These are phyloP conservation scores for Sonneratia alba DNA, from an alignment of 345 rosid species.

Conservation along the genomic window DNA sequence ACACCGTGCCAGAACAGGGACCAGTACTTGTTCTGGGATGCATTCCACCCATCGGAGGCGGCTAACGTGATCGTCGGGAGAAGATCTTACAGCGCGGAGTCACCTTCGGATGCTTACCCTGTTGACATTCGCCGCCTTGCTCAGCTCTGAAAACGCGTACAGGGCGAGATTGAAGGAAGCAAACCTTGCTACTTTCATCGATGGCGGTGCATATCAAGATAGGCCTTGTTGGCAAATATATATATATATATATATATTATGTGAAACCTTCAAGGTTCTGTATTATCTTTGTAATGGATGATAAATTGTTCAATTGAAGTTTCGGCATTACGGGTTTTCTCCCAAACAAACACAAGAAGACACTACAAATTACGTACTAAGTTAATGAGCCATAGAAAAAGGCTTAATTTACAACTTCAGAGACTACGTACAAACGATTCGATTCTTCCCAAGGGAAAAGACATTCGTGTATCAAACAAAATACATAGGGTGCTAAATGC, in stretches of 20 bases:
- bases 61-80: constrained; percentile 21
- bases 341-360: too few species aligned
- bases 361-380: too few species aligned
- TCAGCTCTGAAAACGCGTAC: constrained; percentile 5
- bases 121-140: constrained; percentile 19
- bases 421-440: too few species aligned
- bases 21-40: constrained; percentile 34
- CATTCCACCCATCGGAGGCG: constrained; percentile 37
- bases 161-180: too few species aligned
- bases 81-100: constrained; percentile 24
- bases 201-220: too few species aligned
- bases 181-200: too few species aligned
- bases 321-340: too few species aligned
- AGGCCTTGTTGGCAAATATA: neutral
- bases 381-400: too few species aligned
- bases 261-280: neutral
- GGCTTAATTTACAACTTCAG: too few species aligned
- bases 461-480: neutral
- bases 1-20: constrained; percentile 27
- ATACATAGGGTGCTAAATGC: constrained; percentile 4
- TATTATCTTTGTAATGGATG: neutral
- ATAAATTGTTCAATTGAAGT: too few species aligned
- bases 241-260: neutral
- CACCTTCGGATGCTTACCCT: constrained; percentile 15
- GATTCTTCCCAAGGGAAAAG: neutral